Evolutionary conservation across 2,329 filamentous ascomycete genomes (phyloP), one percentile per base, ranked within the genome.

Genomic region (Cryphonectria japonica): DNA sequence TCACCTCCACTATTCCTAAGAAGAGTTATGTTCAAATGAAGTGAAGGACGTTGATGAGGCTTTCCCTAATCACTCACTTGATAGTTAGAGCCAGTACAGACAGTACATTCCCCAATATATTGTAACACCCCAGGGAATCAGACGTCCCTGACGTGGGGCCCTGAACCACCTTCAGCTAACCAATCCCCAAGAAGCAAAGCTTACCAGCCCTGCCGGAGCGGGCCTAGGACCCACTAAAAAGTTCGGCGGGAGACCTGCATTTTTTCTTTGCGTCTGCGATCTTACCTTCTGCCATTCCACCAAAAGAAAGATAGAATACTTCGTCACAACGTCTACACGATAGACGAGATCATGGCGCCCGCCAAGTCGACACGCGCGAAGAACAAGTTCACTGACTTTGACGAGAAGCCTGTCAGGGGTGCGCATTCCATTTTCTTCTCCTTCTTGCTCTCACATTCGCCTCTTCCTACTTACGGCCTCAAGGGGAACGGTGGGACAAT

Each of bases 341-440:
- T 65, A 61, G 60, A 68, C 59, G 70, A 68, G 32, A 83, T 76
- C 73, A 90, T 90, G 85, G 83, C 81, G 39, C 85, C 83, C 75
- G 72, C 80, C 75, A 87, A 85, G 39, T 66, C 46, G 73, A 85
- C 87, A 68, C 84, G 87, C 62, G 86, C 88, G 62, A 85, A 88
- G 78, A 85, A 88, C 78, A 84, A 90, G 61, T 84, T 93, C 75
- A 85, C 88, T 70, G 88, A 91, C 67, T 82, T 88, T 59, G 87
- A 91, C 68, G 89, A 91, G 75, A 84, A 86, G 60, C 85, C 88
- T 64, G 84, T 83, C 1, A 88, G 89, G 81, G 91, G 91, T 93
- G 71, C 60, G 81, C 67, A 76, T 72, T 39, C 22, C 26, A 39
- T 5, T 16, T 19, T 11, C 46, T n/a, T 8, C 2, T 50, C 22